Base-by-base conservation (phyloP, 2,329 filamentous ascomycete species). In the Fusarium tuaranense region DNA sequence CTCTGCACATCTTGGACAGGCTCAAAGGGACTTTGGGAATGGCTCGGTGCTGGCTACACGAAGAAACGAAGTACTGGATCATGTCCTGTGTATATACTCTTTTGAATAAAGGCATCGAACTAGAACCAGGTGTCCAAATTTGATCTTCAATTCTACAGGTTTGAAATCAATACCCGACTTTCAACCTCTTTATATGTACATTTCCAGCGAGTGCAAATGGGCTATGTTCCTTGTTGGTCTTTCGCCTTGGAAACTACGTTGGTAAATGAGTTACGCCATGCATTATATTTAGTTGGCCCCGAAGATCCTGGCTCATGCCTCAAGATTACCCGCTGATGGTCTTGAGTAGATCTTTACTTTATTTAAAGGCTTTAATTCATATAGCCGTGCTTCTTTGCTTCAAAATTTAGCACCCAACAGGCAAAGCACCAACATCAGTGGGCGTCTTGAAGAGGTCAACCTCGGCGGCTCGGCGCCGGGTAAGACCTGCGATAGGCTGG, bases 381-480 rank as follows among this genome's bases (percentile, higher is more conserved):
- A 6, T 18, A 13, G 1, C 6, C 14, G 7, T 12, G 9, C 18
- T 10, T 22, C 25, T 13, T 30, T 18, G 6, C 18, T 44, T n/a
- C 12, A 44, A 30, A 14, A 34, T n/a, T 63, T 57, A 72, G 12
- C 67, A 71, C 2, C 68, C 58, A 10, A 59, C 70, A 38, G 74
- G 74, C 16, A 76, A 65, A 5, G 74, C 74, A 18, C 44, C 57
- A 1, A 34, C 55, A 22, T 25, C 65, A 2, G 68, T 73, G 7
- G 64, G 34, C 5, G 62, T 68, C 48, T 71, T 65, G 51, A 69
- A 69, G 60, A 88, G 76, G 5, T 76, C 77, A 9, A 88, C 81
- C 80, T 88, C 87, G 0, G 83, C 86, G 10, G 81, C 80, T 53
- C 87, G 82, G 34, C 87, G 81, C 34, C 83, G 78, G 20, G 79